Conservation (phyloP, 2,329 filamentous ascomycete genomes). For the Chaetomiaceae sp. region DNA sequence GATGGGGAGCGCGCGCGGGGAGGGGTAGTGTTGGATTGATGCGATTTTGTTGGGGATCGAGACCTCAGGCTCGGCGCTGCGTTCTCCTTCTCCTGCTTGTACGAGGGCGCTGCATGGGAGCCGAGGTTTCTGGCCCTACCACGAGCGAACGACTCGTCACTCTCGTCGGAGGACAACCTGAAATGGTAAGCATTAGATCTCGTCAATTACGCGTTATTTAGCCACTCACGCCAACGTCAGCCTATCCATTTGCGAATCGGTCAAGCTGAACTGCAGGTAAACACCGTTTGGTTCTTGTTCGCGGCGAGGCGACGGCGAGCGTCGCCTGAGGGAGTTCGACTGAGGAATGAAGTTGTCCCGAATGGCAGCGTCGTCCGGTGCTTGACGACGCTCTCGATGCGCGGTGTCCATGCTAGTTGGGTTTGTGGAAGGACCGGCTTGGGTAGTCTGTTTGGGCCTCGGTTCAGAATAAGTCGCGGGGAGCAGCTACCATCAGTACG, state of each 20-base stretch:
- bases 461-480: background rate
- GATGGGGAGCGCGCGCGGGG: constrained; percentile 21
- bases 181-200: constrained; percentile 11
- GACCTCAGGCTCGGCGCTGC: constrained; percentile 9
- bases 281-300: constrained; percentile 36
- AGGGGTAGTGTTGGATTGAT: background rate
- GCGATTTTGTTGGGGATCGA: constrained; percentile 15
- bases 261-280: constrained; percentile 43
- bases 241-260: constrained; percentile 43
- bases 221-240: constrained; percentile 39
- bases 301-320: constrained; percentile 32
- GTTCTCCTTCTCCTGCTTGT: background rate
- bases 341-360: constrained; percentile 35
- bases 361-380: constrained; percentile 25
- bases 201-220: background rate
- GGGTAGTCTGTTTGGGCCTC: background rate
- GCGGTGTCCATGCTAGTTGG: background rate
- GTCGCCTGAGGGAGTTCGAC: constrained; percentile 24
- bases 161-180: constrained; percentile 16
- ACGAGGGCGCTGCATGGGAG: background rate
- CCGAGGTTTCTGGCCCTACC: constrained; percentile 1
- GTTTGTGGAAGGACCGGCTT: background rate
- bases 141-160: background rate
- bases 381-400: background rate
- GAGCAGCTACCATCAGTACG: background rate